A percentile compares a stretch with the other conserved stretches of the same genome.
Evolutionary conservation across 352 stramenopile species (phyloP).

Genomic region (Phytopythium boreale): DNA sequence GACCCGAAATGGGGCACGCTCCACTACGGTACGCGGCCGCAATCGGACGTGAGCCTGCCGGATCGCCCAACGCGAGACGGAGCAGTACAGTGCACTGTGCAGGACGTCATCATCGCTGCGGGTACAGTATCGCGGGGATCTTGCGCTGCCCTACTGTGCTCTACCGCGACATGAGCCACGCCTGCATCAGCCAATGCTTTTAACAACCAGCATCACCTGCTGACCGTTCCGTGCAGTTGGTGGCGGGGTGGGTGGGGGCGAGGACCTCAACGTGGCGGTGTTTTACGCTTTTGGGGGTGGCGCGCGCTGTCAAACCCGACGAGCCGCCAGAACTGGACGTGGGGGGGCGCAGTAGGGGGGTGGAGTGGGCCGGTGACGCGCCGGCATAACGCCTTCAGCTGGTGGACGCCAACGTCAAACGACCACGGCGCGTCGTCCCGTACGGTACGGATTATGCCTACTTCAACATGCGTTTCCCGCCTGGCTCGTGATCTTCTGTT

Average conservation of each 20-base stretch:
- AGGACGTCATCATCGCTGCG: too few relatives aligned
- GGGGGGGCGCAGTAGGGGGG: background rate
- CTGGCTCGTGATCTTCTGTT: background rate
- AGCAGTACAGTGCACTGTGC: too few relatives aligned
- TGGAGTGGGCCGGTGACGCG: conserved; percentile 5
- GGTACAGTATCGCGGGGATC: too few relatives aligned
- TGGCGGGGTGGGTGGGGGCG: too few relatives aligned
- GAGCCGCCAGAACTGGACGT: too few relatives aligned
- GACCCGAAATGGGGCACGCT: background rate
- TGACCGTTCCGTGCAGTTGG: background rate
- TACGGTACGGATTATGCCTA: background rate
- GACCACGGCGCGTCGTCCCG: background rate
- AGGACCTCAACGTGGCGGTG: background rate
- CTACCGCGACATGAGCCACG: too few relatives aligned
- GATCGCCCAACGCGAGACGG: too few relatives aligned
- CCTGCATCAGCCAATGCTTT: background rate
- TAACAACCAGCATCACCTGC: background rate
- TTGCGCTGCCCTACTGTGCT: too few relatives aligned
- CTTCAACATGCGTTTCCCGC: conserved; percentile 11
- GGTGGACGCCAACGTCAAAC: background rate
- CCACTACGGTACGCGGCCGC: too few relatives aligned
- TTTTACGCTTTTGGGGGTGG: background rate
- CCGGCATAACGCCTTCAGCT: background rate
- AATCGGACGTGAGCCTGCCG: too few relatives aligned
- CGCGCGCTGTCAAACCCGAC: background rate